Base-by-base conservation (phyloP, 805 yeast genomes). In the Saturnispora gosingensis region DNA sequence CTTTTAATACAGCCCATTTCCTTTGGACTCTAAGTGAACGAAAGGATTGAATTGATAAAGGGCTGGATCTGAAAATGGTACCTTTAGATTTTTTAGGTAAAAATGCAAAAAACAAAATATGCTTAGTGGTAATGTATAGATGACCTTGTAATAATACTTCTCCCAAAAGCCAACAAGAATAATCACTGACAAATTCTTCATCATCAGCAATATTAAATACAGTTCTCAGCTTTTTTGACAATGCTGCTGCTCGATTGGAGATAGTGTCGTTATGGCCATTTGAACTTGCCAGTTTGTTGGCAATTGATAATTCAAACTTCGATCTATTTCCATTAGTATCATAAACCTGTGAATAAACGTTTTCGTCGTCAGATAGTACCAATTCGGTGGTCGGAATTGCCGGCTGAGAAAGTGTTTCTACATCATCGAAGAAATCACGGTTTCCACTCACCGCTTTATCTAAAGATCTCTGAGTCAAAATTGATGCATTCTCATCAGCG, bases 81-180 rank as follows among this genome's bases (percentile, higher is more conserved):
- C 75, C 74, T 20, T 71, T 66, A 25, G 61, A 67, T 25, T 46
- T 42, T 42, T 77, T 76, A 0, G 97, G 96, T 9, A 91, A 65
- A 58, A 80, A 81, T 0, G 97, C 93, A 68, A 84, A 84, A 62
- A 87, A 91, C 43, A 88, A 67, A 5, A 90, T 62, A 54, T 78
- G 78, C 15, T 74, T 69, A 43, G 72, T 66, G 1, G 97, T 89
- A 25, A 91, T 65, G 58, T 85, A 85, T 16, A 89, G 65, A 59
- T 85, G 90, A 2, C 98, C 98, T 65, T 88, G 97, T 25, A 89
- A 68, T 27, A 91, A 69, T 0, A 90, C 93, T 59, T 87, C 95
- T 54, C 82, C 78, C 52, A 88, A 71, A 36, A 90, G 70, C 96
- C 96, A 90, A 30, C 89, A 81, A 3, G 83, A 75, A 59, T 74